Conservation (phyloP, 2,329 filamentous ascomycete species). For the Coniochaeta sp. region DNA sequence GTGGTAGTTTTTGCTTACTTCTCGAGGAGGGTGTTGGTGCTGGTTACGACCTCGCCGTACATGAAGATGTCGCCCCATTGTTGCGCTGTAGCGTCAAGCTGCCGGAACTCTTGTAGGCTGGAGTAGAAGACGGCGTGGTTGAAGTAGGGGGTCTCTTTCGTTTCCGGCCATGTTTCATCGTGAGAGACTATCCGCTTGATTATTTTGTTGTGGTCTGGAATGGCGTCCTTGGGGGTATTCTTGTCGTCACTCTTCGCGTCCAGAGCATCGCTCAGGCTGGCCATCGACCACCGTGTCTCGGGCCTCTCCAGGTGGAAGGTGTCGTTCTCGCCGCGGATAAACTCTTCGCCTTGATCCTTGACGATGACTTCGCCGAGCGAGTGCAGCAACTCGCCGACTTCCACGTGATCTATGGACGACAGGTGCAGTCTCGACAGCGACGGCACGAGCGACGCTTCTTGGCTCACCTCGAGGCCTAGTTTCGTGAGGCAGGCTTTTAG, state of each 20-base stretch:
- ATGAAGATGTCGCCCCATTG: conserved; percentile 72
- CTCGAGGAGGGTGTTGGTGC: conserved; percentile 87
- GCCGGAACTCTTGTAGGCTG: conserved; percentile 61
- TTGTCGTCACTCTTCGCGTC: conserved; percentile 5
- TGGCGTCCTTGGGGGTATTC: conserved; percentile 6
- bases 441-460: conserved; percentile 62
- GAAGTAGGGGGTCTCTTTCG: conserved; percentile 75
- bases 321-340: conserved; percentile 75
- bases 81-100: conserved; percentile 44
- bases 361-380: conserved; percentile 62
- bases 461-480: conserved; percentile 71
- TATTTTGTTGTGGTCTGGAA: conserved; percentile 60
- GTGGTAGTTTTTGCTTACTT: conserved; percentile 57
- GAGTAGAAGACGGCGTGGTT: conserved; percentile 74
- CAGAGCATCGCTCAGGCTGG: conserved; percentile 47
- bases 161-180: conserved; percentile 57
- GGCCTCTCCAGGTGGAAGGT: conserved; percentile 71
- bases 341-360: conserved; percentile 53
- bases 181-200: conserved; percentile 71
- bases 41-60: conserved; percentile 89
- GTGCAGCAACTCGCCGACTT: conserved; percentile 61
- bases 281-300: conserved; percentile 51
- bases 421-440: conserved; percentile 78
- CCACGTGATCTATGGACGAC: conserved; percentile 57
- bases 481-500: conserved; percentile 73